Conservation (phyloP, 371 early-diverging fungal genomes). For the Conidiobolus incongruus region DNA sequence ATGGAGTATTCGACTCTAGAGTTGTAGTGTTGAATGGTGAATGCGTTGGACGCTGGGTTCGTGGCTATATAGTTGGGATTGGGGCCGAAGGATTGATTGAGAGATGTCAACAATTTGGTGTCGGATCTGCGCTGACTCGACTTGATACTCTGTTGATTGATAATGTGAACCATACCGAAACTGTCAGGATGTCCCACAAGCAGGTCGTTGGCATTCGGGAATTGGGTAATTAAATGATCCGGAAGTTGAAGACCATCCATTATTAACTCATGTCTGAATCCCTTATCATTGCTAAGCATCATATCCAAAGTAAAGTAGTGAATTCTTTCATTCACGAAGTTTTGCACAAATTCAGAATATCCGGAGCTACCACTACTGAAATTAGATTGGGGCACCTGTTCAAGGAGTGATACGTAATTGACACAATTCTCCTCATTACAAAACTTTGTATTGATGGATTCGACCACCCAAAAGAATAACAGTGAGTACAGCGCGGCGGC, state of each 20-base stretch:
- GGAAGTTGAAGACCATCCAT: neutral
- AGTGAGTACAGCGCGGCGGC: conserved; percentile 56
- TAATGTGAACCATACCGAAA: conserved; percentile 24
- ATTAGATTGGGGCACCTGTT: too few relatives aligned
- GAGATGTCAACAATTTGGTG: too few relatives aligned
- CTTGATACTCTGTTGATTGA: conserved; percentile 21
- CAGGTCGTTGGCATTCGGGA: neutral
- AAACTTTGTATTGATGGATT: conserved; percentile 58
- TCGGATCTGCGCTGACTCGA: too few relatives aligned
- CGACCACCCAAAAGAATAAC: conserved; percentile 69
- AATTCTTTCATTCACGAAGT: too few relatives aligned
- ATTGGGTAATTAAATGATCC: conserved; percentile 6
- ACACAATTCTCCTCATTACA: conserved; percentile 30
- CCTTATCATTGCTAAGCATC: too few relatives aligned
- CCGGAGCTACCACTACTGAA: too few relatives aligned
- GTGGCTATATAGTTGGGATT: too few relatives aligned
- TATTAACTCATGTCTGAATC: neutral
- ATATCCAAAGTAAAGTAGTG: too few relatives aligned
- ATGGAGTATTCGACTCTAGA: conserved; percentile 39
- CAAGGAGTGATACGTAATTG: too few relatives aligned
- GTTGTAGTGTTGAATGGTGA: conserved; percentile 16
- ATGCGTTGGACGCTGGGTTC: too few relatives aligned
- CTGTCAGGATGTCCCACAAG: conserved; percentile 16
- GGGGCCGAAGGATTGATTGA: too few relatives aligned
- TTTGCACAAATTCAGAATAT: too few relatives aligned